phyloP scores from a whole-genome alignment of 2,329 filamentous ascomycete genomes.

The Thelonectria rubi region DNA sequence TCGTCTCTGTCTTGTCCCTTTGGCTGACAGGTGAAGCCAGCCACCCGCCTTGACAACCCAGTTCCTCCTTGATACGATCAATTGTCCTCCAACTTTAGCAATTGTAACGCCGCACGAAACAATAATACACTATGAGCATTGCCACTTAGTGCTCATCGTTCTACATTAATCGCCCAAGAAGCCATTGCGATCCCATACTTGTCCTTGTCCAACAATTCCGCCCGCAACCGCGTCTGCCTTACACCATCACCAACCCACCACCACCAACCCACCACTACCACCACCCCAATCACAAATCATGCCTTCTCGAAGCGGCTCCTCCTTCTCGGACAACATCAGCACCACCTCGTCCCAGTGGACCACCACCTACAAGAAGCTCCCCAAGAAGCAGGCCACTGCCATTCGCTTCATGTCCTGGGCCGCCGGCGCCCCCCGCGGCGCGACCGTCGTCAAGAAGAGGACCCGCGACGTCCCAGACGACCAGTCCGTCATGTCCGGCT shows the following conservation, averaged over 20 bases:
- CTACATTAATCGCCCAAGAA: neutral
- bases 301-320: constrained; percentile 28
- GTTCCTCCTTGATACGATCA: constrained; percentile 6
- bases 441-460: constrained; percentile 41
- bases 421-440: constrained; percentile 38
- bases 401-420: constrained; percentile 43
- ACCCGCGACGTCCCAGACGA: constrained; percentile 40
- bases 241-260: neutral
- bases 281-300: constrained; percentile 13
- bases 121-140: constrained; percentile 6
- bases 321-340: constrained; percentile 37
- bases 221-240: neutral
- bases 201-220: neutral
- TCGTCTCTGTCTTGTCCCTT: neutral
- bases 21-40: constrained; percentile 12
- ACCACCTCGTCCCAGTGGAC: constrained; percentile 40
- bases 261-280: neutral
- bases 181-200: neutral
- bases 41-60: constrained; percentile 11
- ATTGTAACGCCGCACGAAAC: constrained; percentile 1
- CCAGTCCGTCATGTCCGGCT: constrained; percentile 33
- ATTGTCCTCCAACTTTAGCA: neutral
- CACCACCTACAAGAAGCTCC: constrained; percentile 37
- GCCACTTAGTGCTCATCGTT: constrained; percentile 4
- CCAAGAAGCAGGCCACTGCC: constrained; percentile 37